phyloP scores from a whole-genome alignment of 176 grass and related monocot species.

The Oropetium thomaeum region DNA sequence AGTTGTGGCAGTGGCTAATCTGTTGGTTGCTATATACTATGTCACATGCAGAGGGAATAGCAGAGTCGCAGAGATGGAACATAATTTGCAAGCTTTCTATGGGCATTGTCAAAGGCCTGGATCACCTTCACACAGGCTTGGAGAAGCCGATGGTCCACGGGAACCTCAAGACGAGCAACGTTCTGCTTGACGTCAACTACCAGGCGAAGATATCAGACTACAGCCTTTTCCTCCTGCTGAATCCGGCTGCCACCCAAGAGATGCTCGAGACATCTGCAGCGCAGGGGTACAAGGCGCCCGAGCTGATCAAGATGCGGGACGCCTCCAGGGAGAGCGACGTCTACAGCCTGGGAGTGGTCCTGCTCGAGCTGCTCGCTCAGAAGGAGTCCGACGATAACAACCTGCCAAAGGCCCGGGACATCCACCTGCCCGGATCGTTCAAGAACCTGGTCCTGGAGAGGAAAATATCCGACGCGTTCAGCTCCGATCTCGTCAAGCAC shows the following conservation, averaged over 20 bases:
- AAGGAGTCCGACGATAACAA: conserved; percentile 33
- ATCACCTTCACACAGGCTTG: conserved; percentile 71
- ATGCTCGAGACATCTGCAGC: conserved; percentile 69
- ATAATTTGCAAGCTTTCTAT: conserved; percentile 70
- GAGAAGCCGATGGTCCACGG: conserved; percentile 74
- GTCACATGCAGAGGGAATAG: conserved; percentile 61
- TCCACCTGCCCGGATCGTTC: conserved; percentile 53
- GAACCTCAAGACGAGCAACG: conserved; percentile 84
- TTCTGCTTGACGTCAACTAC: conserved; percentile 61
- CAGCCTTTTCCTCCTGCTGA: conserved; percentile 71
- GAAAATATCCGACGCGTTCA: conserved; percentile 69
- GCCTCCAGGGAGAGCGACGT: conserved; percentile 65
- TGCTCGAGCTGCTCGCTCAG: conserved; percentile 81
- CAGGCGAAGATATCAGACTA: conserved; percentile 71
- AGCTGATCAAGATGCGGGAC: conserved; percentile 81
- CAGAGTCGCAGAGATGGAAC: conserved; percentile 75
- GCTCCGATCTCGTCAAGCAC: conserved; percentile 50
- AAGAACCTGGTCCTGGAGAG: conserved; percentile 69
- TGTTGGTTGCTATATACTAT: conserved; percentile 22
- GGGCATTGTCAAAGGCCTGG: conserved; percentile 71
- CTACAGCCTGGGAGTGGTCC: conserved; percentile 70
- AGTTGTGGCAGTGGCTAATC: conserved; percentile 1
- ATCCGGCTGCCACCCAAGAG: conserved; percentile 47
- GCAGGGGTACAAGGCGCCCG: conserved; percentile 82
- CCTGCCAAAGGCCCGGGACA: conserved; percentile 46